Evolutionary conservation across 305 asterid species (phyloP), one percentile per base, ranked within the genome.

Genomic region (Fraxinus nigra): DNA sequence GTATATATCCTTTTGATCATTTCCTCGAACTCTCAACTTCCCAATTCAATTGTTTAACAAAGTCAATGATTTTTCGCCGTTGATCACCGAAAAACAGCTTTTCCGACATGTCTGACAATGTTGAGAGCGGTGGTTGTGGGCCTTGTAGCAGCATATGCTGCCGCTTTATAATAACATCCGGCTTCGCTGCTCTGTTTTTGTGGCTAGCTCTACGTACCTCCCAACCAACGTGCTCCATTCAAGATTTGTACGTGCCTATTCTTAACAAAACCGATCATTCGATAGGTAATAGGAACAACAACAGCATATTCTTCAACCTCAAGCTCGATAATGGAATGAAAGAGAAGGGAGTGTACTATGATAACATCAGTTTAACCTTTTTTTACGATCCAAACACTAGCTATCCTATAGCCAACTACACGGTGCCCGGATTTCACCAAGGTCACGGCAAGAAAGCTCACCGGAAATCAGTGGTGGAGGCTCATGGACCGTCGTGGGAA

Each of bases 131-230:
- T 7, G 89, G 93, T 20, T 80, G 86, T 76, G 34, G 85, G 18
- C 83, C 88, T 82, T 89, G 63, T 51, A 4, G 20, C 24, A 4
- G 24, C 63, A 16, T 3, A n/a, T 51, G 92, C 84, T 34, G 77
- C 90, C 88, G 91, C 85, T 86, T 93, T 91, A 85, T 90, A 40
- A 0, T 92, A 76, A 92, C 95, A 81, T 89, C 92, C 40, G 98
- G 93, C 16, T 82, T 93, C 43, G 79, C 89, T 67, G 97, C 97
- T n/a, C 87, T 94, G 70, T 87, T 93, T 90, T 79, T 93, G 79
- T 94, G 97, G 97, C 90, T 93, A 24, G 88, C 91, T 77, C 88
- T 93, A 3, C 93, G 97, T 22, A 88, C 95, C 80, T 70, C 81
- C 40, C 82, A 88, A 4, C 95, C 95, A 82, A 75, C 82, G 0